Percentiles rank a stretch among this genome's conserved stretches.
phyloP scores from a whole-genome alignment of 2,329 filamentous ascomycete species.

The Cucurbitaria berberidis region DNA sequence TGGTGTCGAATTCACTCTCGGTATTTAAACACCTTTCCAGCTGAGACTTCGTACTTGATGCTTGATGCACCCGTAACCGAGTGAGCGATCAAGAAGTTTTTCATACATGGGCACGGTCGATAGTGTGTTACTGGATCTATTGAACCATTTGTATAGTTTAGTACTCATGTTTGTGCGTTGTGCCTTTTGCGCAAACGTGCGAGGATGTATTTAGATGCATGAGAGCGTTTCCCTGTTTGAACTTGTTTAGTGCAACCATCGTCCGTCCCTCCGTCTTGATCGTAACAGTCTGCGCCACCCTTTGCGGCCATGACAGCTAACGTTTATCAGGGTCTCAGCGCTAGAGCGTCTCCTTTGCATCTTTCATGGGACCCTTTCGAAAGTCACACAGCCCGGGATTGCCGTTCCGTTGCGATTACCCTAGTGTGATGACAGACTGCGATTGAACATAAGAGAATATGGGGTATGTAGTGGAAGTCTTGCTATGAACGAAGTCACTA shows the following conservation, averaged over 20 bases:
- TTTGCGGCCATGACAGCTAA: no score
- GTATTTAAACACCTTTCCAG: slow-evolving; percentile 69
- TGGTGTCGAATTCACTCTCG: slow-evolving; percentile 69
- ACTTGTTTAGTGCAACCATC: neutral
- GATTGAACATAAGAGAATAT: no score
- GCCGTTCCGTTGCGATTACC: no score
- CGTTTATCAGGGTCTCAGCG: no score
- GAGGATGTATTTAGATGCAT: slow-evolving; percentile 21
- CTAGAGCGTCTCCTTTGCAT: no score
- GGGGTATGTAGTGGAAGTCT: no score
- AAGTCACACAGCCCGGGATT: no score
- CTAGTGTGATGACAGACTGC: no score
- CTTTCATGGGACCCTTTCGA: no score
- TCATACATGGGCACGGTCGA: neutral
- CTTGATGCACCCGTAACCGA: neutral
- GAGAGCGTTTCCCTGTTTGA: neutral
- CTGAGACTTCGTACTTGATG: slow-evolving; percentile 6
- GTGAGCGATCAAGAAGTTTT: neutral
- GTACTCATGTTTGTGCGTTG: slow-evolving; percentile 2
- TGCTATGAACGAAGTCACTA: no score
- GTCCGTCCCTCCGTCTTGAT: neutral
- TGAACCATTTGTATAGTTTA: slow-evolving; percentile 24
- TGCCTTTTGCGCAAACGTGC: neutral
- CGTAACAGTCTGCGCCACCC: no score
- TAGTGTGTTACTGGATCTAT: neutral